Evolutionary conservation across 192 early-diverging fungal species (phyloP).

Genomic region (Mycoemilia scoparia): DNA sequence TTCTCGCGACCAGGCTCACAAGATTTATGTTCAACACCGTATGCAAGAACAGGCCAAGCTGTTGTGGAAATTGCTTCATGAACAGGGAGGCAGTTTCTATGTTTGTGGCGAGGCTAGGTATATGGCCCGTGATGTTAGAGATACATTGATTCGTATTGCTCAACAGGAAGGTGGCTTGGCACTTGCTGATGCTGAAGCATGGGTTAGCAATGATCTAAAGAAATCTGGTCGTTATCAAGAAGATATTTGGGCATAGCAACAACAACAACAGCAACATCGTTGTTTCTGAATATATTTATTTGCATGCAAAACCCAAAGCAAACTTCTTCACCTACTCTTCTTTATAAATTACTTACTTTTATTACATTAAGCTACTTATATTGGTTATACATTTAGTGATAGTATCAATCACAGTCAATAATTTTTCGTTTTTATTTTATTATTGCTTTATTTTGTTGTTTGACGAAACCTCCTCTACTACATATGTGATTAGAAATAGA

Average conservation of each 20-base stretch:
- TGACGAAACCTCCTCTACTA: no score
- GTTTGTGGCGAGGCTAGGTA: slow-evolving; percentile 92
- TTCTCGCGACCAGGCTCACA: slow-evolving; percentile 62
- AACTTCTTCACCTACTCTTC: no score
- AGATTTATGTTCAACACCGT: slow-evolving; percentile 93
- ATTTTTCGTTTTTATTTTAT: no score
- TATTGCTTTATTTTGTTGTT: no score
- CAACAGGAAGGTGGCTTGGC: slow-evolving; percentile 39
- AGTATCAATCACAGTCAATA: no score
- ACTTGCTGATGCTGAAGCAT: slow-evolving; percentile 48
- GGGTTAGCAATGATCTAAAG: slow-evolving; percentile 75
- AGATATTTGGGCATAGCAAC: slow-evolving; percentile 98
- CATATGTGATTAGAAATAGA: no score
- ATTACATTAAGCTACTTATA: no score
- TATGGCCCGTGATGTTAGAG: slow-evolving; percentile 86
- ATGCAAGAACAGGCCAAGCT: slow-evolving; percentile 51
- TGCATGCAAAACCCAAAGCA: no score
- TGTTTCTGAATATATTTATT: no score
- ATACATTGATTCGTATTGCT: slow-evolving; percentile 46
- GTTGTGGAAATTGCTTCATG: slow-evolving; percentile 59
- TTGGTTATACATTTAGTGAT: no score
- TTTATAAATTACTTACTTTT: no score
- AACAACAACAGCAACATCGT: no score
- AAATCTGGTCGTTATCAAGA: slow-evolving; percentile 71
- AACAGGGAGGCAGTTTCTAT: slow-evolving; percentile 61